Evolutionary conservation across 495 filamentous ascomycete species (phyloP).

Genomic region (Lasiosphaeriaceae sp.): DNA sequence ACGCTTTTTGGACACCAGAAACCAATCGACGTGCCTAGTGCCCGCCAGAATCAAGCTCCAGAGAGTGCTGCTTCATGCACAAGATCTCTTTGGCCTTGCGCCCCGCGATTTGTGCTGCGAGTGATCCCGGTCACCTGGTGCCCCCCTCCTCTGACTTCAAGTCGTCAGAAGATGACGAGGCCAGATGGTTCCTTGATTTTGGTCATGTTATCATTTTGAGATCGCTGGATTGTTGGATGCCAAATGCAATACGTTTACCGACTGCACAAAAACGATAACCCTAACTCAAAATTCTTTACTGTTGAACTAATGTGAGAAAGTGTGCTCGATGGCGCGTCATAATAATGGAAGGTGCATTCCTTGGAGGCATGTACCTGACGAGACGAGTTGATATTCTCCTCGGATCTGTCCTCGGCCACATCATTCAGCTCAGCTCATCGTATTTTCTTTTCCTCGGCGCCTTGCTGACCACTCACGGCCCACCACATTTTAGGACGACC

Average conservation of each 20-base stretch:
- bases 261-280: no score
- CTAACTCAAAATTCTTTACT: no score
- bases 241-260: no score
- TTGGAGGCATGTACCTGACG: no score
- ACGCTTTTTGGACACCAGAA: no score
- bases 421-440: background rate
- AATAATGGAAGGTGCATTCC: background rate
- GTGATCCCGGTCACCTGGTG: slow-evolving; percentile 12
- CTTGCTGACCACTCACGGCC: slow-evolving; percentile 19
- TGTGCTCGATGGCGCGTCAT: no score
- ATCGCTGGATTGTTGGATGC: no score
- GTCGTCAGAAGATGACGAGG: background rate
- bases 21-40: background rate
- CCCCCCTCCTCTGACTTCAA: background rate
- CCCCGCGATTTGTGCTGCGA: slow-evolving; percentile 5
- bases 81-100: slow-evolving; percentile 1
- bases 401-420: background rate
- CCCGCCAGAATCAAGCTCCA: background rate
- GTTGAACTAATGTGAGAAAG: no score
- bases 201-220: no score
- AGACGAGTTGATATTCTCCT: no score
- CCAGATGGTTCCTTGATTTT: background rate
- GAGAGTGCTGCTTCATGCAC: slow-evolving; percentile 1
- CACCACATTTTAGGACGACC: slow-evolving; percentile 13
- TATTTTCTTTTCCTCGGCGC: slow-evolving; percentile 13